Conservation (phyloP, 225 moss, liverwort and hornwort species). For the Physcomitrium patens region DNA sequence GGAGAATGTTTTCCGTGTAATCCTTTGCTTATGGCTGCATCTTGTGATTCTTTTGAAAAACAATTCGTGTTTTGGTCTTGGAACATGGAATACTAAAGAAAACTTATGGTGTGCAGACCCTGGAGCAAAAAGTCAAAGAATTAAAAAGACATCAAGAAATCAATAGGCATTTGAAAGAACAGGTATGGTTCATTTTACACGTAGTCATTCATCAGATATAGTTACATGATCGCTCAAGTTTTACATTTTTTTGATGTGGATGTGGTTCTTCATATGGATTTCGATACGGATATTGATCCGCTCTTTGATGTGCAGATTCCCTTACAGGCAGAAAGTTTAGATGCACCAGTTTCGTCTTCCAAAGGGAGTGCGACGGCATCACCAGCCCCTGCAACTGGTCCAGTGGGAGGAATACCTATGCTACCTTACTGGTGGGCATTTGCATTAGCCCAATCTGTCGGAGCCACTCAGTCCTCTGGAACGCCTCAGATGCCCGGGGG, state of each 20-base stretch:
- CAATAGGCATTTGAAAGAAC: constrained; percentile 62
- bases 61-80: neutral
- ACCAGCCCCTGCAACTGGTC: constrained; percentile 12
- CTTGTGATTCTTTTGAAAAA: too few relatives aligned
- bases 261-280: constrained; percentile 3
- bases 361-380: constrained; percentile 16
- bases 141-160: constrained; percentile 49
- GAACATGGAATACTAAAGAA: constrained; percentile 12
- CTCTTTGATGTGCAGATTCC: constrained; percentile 33
- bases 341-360: constrained; percentile 21
- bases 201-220: neutral
- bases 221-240: too few relatives aligned
- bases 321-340: constrained; percentile 37
- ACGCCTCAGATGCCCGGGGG: constrained; percentile 32
- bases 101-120: constrained; percentile 47
- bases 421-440: constrained; percentile 62
- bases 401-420: constrained; percentile 42
- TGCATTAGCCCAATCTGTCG: constrained; percentile 58
- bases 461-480: constrained; percentile 41
- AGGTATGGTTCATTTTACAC: constrained; percentile 44
- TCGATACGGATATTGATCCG: neutral
- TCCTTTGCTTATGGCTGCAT: too few relatives aligned
- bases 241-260: neutral
- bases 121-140: constrained; percentile 54
- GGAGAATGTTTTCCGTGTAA: too few relatives aligned